phyloP scores from a whole-genome alignment of 2,329 filamentous ascomycete genomes.

The Talaromyces sp. region DNA sequence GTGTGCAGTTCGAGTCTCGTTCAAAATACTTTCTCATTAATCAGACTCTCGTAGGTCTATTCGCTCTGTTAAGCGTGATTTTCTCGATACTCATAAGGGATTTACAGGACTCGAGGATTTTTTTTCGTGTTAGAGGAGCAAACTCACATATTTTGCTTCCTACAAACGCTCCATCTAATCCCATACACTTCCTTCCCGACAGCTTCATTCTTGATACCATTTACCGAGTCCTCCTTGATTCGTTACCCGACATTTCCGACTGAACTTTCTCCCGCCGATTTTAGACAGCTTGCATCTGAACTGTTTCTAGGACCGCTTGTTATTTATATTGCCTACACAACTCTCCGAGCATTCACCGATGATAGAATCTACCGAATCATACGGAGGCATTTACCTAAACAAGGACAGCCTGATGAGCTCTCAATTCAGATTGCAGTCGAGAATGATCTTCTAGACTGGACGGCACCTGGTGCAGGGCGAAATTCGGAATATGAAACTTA shows the following conservation, averaged over 20 bases:
- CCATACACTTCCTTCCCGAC: conserved; percentile 27
- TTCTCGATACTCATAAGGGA: conserved; percentile 11
- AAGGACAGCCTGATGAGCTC: conserved; percentile 33
- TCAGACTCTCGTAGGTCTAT: conserved; percentile 6
- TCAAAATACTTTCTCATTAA: neutral
- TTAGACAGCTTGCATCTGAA: conserved; percentile 20
- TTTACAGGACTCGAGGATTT: conserved; percentile 25
- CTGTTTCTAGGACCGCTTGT: conserved; percentile 31
- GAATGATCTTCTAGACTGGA: conserved; percentile 40
- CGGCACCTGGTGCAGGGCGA: conserved; percentile 34
- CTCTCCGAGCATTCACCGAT: conserved; percentile 32
- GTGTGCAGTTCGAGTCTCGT: conserved; percentile 14
- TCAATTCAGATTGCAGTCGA: conserved; percentile 38
- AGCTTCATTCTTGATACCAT: conserved; percentile 29
- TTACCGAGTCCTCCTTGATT: conserved; percentile 28
- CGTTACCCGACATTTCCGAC: conserved; percentile 25
- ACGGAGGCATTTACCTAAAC: conserved; percentile 36
- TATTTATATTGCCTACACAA: conserved; percentile 30
- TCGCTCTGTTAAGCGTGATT: neutral
- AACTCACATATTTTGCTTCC: conserved; percentile 36
- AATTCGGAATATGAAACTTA: conserved; percentile 34
- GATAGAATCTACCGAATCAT: conserved; percentile 35
- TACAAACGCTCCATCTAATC: conserved; percentile 38
- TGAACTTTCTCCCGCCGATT: conserved; percentile 20
- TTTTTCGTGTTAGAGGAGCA: conserved; percentile 32